A percentile compares a stretch with the other conserved stretches of the same genome.
phyloP scores from a whole-genome alignment of 192 early-diverging fungal genomes.

The Paraglomus brasilianum region DNA sequence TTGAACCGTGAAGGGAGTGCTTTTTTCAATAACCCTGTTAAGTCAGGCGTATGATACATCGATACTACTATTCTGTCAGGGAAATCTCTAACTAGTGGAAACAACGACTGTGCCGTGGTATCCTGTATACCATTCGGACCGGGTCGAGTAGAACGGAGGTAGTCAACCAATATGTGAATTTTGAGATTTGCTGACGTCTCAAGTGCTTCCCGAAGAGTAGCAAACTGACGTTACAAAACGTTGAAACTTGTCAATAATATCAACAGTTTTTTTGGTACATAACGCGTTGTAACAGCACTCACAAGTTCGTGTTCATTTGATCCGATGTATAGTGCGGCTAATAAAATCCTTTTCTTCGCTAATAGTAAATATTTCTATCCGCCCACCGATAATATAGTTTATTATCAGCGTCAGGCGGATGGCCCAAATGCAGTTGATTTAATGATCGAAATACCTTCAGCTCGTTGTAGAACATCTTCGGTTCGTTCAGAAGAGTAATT shows the following conservation, averaged over 20 bases:
- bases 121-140: conserved; percentile 37
- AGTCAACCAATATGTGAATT: conserved; percentile 84
- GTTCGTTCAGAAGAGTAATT: conserved; percentile 13
- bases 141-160: conserved; percentile 77
- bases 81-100: conserved; percentile 61
- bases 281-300: conserved; percentile 23
- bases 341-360: conserved; percentile 71
- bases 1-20: conserved; percentile 84
- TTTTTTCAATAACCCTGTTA: conserved; percentile 66
- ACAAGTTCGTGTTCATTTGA: conserved; percentile 75
- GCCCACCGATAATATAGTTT: not conserved
- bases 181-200: conserved; percentile 48
- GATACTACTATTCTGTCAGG: conserved; percentile 65
- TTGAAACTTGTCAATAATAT: not conserved
- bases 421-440: conserved; percentile 20
- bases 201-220: conserved; percentile 60
- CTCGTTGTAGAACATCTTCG: conserved; percentile 45
- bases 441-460: conserved; percentile 47
- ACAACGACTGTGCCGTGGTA: conserved; percentile 69
- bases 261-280: not conserved
- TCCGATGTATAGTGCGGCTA: conserved; percentile 92
- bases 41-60: conserved; percentile 87
- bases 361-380: conserved; percentile 60
- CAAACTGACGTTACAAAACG: conserved; percentile 41
- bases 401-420: not conserved